Conservation (phyloP, 108 stramenopile species). For the Cyclotella cryptica region DNA sequence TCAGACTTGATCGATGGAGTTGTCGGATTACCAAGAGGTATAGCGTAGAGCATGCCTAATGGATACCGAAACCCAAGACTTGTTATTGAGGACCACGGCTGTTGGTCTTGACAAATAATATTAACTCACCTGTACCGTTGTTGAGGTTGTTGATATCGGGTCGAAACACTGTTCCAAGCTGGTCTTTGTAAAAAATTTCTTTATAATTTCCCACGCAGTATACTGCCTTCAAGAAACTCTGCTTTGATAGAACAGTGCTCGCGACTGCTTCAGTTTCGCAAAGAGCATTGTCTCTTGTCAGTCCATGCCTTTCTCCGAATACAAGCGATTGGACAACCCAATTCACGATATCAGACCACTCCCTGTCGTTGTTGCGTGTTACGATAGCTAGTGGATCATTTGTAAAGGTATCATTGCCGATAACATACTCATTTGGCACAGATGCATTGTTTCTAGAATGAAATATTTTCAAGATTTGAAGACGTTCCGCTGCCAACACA, state of each 20-base stretch:
- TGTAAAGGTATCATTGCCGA: constrained; percentile 14
- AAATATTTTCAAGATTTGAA: constrained; percentile 1
- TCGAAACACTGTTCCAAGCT: constrained; percentile 21
- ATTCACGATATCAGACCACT: constrained; percentile 44
- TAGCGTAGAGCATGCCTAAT: constrained; percentile 40
- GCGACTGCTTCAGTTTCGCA: not conserved
- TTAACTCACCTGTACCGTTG: constrained; percentile 34
- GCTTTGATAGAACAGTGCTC: not conserved
- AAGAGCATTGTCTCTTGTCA: constrained; percentile 18
- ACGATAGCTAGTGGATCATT: constrained; percentile 19
- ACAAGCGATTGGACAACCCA: constrained; percentile 57
- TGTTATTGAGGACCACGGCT: too few species aligned
- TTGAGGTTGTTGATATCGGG: constrained; percentile 53
- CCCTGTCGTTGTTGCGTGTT: constrained; percentile 11
- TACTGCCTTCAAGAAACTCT: constrained; percentile 37
- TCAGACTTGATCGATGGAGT: not conserved
- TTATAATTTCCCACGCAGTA: constrained; percentile 57
- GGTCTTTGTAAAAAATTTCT: constrained; percentile 40
- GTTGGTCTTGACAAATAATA: not conserved
- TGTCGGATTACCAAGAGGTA: constrained; percentile 47
- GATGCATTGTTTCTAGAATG: not conserved
- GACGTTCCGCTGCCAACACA: constrained; percentile 8
- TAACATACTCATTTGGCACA: not conserved
- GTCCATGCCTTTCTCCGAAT: constrained; percentile 45
- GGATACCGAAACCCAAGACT: not conserved